These are phyloP conservation scores for Colletotrichum plurivorum DNA, from an alignment of 2,329 filamentous ascomycete species.

Conservation along the genomic window DNA sequence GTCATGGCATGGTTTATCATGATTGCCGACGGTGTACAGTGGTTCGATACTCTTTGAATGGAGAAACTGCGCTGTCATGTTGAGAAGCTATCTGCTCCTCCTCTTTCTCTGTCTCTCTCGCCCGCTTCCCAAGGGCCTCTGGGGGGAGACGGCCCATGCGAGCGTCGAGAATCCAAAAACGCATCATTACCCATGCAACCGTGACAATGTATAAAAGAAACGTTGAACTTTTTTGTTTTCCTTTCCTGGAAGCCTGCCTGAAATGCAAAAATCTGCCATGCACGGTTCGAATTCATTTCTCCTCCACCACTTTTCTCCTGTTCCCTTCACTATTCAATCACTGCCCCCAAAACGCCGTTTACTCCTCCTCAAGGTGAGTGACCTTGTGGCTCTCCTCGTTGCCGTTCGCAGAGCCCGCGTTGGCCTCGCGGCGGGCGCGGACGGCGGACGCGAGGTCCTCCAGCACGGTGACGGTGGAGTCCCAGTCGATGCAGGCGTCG, in stretches of 20 bases:
- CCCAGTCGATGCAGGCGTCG: slow-evolving; percentile 96
- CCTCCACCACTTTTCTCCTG: background rate
- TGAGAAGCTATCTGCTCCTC: slow-evolving; percentile 22
- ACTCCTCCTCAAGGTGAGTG: slow-evolving; percentile 68
- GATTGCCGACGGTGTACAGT: background rate
- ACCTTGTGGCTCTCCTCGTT: slow-evolving; percentile 53
- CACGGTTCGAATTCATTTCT: slow-evolving; percentile 7
- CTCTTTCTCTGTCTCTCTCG: background rate
- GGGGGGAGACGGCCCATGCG: background rate
- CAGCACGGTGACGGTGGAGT: slow-evolving; percentile 83
- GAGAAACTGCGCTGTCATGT: slow-evolving; percentile 14
- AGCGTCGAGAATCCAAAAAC: background rate
- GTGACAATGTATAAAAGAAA: slow-evolving; percentile 17
- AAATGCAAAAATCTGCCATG: slow-evolving; percentile 33
- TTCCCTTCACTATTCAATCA: background rate
- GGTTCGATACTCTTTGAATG: background rate
- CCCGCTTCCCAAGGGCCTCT: background rate
- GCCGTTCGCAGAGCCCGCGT: slow-evolving; percentile 52
- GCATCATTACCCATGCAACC: slow-evolving; percentile 33
- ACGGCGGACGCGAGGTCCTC: slow-evolving; percentile 90
- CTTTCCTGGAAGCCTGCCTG: slow-evolving; percentile 8
- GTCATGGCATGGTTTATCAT: background rate
- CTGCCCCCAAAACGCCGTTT: slow-evolving; percentile 37
- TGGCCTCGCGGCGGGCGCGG: slow-evolving; percentile 76
- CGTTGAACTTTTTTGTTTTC: slow-evolving; percentile 17